Evolutionary conservation across 768 basidiomycete species (phyloP).

Genomic region (Auricularia heimuer): DNA sequence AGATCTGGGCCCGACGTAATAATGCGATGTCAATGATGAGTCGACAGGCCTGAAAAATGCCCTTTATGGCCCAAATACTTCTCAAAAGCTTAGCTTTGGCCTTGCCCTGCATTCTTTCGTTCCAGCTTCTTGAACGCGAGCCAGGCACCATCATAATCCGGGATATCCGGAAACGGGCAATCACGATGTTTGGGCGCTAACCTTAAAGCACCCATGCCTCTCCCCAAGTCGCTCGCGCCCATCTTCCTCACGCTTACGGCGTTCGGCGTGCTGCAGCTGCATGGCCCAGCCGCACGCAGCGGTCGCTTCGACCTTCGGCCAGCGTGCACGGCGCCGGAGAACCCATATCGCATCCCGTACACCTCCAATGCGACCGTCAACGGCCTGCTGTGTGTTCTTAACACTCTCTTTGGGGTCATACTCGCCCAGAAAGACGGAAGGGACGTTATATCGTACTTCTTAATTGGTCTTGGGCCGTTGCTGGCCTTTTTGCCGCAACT

Average conservation of each 20-base stretch:
- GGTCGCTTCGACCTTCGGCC: neutral
- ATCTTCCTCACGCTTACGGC: neutral
- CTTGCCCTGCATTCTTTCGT: no score
- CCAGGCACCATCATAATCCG: no score
- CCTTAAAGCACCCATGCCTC: neutral
- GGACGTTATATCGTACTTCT: neutral
- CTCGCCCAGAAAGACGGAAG: neutral
- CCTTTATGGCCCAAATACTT: no score
- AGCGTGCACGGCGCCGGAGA: neutral
- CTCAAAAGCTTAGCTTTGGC: no score
- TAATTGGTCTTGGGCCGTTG: neutral
- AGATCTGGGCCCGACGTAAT: no score
- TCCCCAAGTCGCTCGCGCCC: neutral
- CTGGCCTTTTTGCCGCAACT: neutral
- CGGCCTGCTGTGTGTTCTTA: neutral
- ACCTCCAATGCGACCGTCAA: neutral
- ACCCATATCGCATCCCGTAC: neutral
- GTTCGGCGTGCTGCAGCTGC: neutral
- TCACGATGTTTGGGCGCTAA: no score
- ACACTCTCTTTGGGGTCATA: neutral
- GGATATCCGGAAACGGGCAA: no score
- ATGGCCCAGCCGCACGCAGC: neutral
- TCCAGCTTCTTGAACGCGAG: no score
- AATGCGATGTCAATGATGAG: no score
- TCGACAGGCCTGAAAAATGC: no score